Conservation (phyloP, 2,329 filamentous ascomycete genomes). For the Neopestalotiopsis clavispora region DNA sequence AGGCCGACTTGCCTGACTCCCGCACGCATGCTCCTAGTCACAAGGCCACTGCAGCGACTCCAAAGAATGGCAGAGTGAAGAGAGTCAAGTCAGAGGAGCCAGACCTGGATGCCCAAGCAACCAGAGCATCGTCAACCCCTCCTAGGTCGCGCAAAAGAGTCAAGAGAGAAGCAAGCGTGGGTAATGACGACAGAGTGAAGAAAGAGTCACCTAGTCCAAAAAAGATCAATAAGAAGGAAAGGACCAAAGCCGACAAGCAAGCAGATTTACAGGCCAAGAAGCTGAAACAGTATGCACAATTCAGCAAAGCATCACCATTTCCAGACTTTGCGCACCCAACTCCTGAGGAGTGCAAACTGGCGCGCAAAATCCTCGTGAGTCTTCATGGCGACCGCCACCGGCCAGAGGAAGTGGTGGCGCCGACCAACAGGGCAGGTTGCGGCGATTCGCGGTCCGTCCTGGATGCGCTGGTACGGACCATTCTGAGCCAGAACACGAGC, state of each 20-base stretch:
- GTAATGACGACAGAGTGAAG: neutral
- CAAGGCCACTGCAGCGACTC: neutral
- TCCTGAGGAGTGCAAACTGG: slow-evolving; percentile 68
- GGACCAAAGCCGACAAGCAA: slow-evolving; percentile 23
- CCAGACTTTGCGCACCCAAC: slow-evolving; percentile 71
- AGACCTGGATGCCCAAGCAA: slow-evolving; percentile 5
- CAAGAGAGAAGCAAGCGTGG: slow-evolving; percentile 17
- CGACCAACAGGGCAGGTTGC: slow-evolving; percentile 68
- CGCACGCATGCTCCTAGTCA: neutral
- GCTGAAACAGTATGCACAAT: slow-evolving; percentile 46
- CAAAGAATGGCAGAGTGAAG: slow-evolving; percentile 21
- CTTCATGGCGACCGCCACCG: slow-evolving; percentile 68
- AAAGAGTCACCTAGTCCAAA: slow-evolving; percentile 19
- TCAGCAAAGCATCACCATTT: slow-evolving; percentile 61
- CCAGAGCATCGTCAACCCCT: slow-evolving; percentile 5
- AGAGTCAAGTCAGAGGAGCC: slow-evolving; percentile 24
- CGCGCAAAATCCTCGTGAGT: slow-evolving; percentile 67
- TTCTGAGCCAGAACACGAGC: slow-evolving; percentile 59
- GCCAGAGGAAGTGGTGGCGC: slow-evolving; percentile 62
- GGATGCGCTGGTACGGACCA: slow-evolving; percentile 56
- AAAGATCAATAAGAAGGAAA: slow-evolving; percentile 21
- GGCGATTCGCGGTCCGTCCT: slow-evolving; percentile 55
- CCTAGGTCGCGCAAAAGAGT: neutral
- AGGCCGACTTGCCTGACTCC: slow-evolving; percentile 12
- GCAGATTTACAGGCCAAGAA: slow-evolving; percentile 45